Base-by-base conservation (phyloP, 208 protist genomes). In the Leishmania martiniquensis region DNA sequence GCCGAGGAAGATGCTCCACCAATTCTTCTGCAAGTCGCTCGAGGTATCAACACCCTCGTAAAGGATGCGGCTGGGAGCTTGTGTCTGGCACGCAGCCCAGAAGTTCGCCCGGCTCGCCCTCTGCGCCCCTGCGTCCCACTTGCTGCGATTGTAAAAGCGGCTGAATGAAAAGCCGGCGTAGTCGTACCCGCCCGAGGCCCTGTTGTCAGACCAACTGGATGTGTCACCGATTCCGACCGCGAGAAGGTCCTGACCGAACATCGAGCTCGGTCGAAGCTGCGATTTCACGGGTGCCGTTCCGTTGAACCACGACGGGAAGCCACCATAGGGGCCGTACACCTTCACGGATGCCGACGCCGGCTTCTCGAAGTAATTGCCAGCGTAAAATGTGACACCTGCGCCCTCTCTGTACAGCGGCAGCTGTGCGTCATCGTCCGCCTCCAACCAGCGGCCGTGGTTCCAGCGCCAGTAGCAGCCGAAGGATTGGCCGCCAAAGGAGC, bases 391-490 rank as follows among this genome's bases (percentile, higher is more conserved):
- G 29, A 89, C 74, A 15, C 85, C 85, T 15, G 77, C 39, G 59
- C 52, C 13, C 37, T 29, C 4, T 59, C 32, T 66, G 63, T 70
- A 65, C 12, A 78, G 45, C 44, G 72, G 68, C 44, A 75, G 74
- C 15, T 68, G 34, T 1, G 54, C 32, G 68, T 81, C 20, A 76
- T 89, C 86, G 5, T 75, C 49, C 54, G 80, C 66, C 42, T 81
- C 72, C 7, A 25, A 37, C 83, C 83, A 89, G 32, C 83, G 82
- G 17, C 86, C 86, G 57, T 80, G 70, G 72, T 89, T 83, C 86
- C 86, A 89, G 47, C 83, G 78, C 82, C 83, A 89, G 66, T 81
- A 77, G 80, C 86, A 89, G 69, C 74, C 76, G 29, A 66, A 71
- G n/a, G 79, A 75, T 15, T 34, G 51, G 37, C 63, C 72, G 29